Evolutionary conservation across 768 basidiomycete species (phyloP), one percentile per base, ranked within the genome.

Genomic region (Lenzites betulinus): DNA sequence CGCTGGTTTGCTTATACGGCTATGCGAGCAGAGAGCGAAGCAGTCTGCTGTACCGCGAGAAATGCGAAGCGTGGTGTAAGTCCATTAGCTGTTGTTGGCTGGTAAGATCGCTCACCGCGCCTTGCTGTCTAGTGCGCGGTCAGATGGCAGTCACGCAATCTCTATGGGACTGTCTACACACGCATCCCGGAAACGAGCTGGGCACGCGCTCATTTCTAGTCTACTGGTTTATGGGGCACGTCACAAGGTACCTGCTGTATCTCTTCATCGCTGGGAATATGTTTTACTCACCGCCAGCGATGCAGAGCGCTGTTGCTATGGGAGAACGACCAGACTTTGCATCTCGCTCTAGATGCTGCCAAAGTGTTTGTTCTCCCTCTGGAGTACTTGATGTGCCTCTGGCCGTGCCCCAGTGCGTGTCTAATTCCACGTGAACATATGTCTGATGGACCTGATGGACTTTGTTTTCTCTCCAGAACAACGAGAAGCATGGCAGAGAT

Each of bases 161-260:
- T 3, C 46, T 56, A 5, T 56, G 55, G 55, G 38, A 56, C 25
- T 50, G 55, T 3, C 23, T 26, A 46, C 12, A 46, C 58, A 39
- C 65, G 88, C 58, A 76, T 65, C 15, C 86, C 85, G 69, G 86
- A 88, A 69, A 78, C 78, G 26, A 75, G 79, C 89, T 22, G 83
- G 83, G 28, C 78, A 58, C 88, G 11, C 44, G 44, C 22, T 46
- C 88, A 11, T 86, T 86, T 69, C 87, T 84, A 66, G 78, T 83
- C n/a, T 88, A 87, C 68, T 89, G 87, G 87, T 88, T 90, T 66
- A 86, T 88, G 85, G 79, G 80, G 18, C 87, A 89, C 69, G 79
- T 90, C 58, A 77, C 75, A 67, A 79, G 83, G 85, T 82, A 57
- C 47, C 70, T 68, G 50, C 7, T 20, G 13, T 51, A 38, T 12